A percentile compares a stretch with the other conserved stretches of the same genome.
phyloP scores from a whole-genome alignment of 495 filamentous ascomycete species.

The Parathielavia appendiculata region DNA sequence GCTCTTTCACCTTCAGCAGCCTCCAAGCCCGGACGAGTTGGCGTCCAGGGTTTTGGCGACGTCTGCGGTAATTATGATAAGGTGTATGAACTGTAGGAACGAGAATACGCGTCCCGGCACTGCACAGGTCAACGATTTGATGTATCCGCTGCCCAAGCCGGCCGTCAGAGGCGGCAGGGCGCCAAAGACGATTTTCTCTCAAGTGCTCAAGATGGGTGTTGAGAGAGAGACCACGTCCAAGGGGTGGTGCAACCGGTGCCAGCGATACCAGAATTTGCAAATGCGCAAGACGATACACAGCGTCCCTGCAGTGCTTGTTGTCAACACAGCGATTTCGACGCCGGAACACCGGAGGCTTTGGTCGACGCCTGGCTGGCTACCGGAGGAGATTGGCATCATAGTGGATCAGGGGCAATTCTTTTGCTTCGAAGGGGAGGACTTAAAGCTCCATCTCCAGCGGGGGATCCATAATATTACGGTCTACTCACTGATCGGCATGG shows the following conservation, averaged over 20 bases:
- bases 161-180: conserved; percentile 46
- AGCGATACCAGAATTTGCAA: conserved; percentile 74
- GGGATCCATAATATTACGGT: conserved; percentile 65
- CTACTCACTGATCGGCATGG: conserved; percentile 88
- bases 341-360: conserved; percentile 72
- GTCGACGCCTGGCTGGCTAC: conserved; percentile 83
- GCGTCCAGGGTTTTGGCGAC: conserved; percentile 35
- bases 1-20: conserved; percentile 22
- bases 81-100: conserved; percentile 75
- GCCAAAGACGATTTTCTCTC: conserved; percentile 63
- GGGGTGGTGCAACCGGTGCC: conserved; percentile 87
- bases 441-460: conserved; percentile 61
- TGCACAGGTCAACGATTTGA: conserved; percentile 73
- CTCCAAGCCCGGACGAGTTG: conserved; percentile 20
- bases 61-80: conserved; percentile 51
- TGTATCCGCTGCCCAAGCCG: conserved; percentile 59
- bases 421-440: conserved; percentile 84
- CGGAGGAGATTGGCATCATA: conserved; percentile 84
- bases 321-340: conserved; percentile 72
- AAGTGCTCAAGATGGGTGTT: conserved; percentile 78
- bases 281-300: conserved; percentile 73
- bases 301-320: conserved; percentile 73
- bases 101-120: conserved; percentile 65
- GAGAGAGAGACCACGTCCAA: conserved; percentile 74
- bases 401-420: conserved; percentile 76